These are phyloP conservation scores for Papiliotrema nemorosa DNA, from an alignment of 1,284 basidiomycete species.

Conservation along the genomic window DNA sequence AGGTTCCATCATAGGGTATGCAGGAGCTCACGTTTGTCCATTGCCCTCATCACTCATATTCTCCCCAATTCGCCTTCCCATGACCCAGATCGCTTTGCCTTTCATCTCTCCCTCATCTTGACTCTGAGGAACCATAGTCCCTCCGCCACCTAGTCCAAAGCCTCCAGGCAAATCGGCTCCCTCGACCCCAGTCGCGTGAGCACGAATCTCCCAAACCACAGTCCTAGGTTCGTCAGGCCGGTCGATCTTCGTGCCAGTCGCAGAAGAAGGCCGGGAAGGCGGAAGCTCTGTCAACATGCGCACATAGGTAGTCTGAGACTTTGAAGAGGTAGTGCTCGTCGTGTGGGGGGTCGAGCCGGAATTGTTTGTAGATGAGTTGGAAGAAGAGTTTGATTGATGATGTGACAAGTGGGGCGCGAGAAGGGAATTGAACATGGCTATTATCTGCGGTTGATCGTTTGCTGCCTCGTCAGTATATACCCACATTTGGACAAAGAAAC, in stretches of 20 bases:
- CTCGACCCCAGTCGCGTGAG: conserved; percentile 31
- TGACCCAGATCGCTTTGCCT: conserved; percentile 44
- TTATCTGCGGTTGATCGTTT: conserved; percentile 26
- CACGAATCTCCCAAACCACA: conserved; percentile 34
- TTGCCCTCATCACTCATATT: conserved; percentile 16
- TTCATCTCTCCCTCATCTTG: conserved; percentile 12
- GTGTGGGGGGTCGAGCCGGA: not conserved
- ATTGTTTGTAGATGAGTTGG: conserved; percentile 3
- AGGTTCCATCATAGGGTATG: not conserved
- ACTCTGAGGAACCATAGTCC: conserved; percentile 19
- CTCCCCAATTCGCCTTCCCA: conserved; percentile 34
- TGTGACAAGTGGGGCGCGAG: conserved; percentile 15
- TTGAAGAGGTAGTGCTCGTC: not conserved
- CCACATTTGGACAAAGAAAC: conserved; percentile 4
- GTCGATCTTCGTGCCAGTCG: not conserved
- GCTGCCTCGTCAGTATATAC: conserved; percentile 5
- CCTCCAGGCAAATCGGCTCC: conserved; percentile 4
- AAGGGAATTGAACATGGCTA: conserved; percentile 23
- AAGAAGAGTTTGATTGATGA: conserved; percentile 12
- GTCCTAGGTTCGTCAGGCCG: conserved; percentile 10
- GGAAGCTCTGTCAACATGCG: conserved; percentile 15
- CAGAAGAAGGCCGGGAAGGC: conserved; percentile 2
- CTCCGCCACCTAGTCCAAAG: conserved; percentile 5
- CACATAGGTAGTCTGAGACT: conserved; percentile 26
- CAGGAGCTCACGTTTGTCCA: conserved; percentile 14